These are phyloP conservation scores for Conidiobolus incongruus DNA, from an alignment of 371 early-diverging fungal species.

Conservation along the genomic window DNA sequence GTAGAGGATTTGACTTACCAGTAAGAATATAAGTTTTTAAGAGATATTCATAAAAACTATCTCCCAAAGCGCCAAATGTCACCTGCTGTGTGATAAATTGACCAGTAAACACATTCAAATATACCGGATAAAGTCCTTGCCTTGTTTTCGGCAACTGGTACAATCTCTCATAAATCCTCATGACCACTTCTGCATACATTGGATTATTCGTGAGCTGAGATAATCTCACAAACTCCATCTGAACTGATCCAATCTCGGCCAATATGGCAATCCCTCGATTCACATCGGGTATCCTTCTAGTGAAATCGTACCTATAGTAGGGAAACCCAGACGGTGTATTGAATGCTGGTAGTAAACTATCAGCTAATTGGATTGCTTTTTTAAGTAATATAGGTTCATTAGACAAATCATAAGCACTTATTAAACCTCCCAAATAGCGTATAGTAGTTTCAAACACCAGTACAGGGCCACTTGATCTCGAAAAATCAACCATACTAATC, in stretches of 20 bases:
- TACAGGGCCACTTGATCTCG: constrained; percentile 12
- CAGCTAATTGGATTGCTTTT: constrained; percentile 25
- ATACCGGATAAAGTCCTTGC: constrained; percentile 23
- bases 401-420: constrained; percentile 28
- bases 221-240: constrained; percentile 68
- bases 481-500: constrained; percentile 22
- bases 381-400: constrained; percentile 11
- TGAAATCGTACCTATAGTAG: constrained; percentile 11
- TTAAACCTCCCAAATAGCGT: constrained; percentile 41
- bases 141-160: constrained; percentile 14
- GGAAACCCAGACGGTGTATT: constrained; percentile 33
- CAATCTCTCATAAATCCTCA: neutral
- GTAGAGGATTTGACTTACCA: neutral
- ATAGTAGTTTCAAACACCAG: constrained; percentile 54
- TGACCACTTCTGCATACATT: constrained; percentile 27
- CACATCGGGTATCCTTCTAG: constrained; percentile 2
- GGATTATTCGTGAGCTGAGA: constrained; percentile 40
- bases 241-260: constrained; percentile 70
- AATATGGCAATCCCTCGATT: constrained; percentile 8
- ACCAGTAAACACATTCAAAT: constrained; percentile 11
- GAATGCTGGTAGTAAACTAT: constrained; percentile 26
- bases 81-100: constrained; percentile 1
- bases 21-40: constrained; percentile 1
- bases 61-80: constrained; percentile 3
- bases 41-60: constrained; percentile 5